These are phyloP conservation scores for Cyberlindnera euphorbiae DNA, from an alignment of 805 yeast species.

Conservation along the genomic window DNA sequence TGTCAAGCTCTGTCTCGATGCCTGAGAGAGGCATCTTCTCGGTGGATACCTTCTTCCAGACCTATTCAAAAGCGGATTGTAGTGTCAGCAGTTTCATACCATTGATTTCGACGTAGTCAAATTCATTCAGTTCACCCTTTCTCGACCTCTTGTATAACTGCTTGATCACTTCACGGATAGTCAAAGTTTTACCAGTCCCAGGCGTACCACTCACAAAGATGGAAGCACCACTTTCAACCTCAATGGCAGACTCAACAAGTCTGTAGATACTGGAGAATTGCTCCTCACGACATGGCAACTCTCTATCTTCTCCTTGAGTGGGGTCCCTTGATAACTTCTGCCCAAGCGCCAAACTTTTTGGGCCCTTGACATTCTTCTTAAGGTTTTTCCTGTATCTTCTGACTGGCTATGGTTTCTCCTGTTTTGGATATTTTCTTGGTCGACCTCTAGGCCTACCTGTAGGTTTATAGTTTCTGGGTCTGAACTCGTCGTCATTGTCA, in stretches of 20 bases:
- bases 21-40: constrained; percentile 58
- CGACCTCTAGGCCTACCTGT: not conserved
- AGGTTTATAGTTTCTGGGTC: not conserved
- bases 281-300: constrained; percentile 78
- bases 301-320: constrained; percentile 10
- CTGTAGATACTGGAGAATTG: constrained; percentile 70
- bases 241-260: constrained; percentile 66
- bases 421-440: too few species aligned
- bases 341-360: constrained; percentile 8
- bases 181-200: constrained; percentile 96
- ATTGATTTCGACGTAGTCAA: constrained; percentile 81
- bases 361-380: constrained; percentile 27
- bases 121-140: constrained; percentile 40
- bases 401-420: constrained; percentile 20
- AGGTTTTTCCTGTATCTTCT: constrained; percentile 19
- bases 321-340: constrained; percentile 7
- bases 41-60: constrained; percentile 69
- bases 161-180: constrained; percentile 78
- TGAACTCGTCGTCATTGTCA: constrained; percentile 8
- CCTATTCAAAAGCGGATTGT: constrained; percentile 69
- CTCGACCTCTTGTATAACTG: constrained; percentile 47
- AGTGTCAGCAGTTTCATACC: constrained; percentile 84
- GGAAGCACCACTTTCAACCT: constrained; percentile 71
- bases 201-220: constrained; percentile 95
- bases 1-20: constrained; percentile 46